Base-by-base conservation (phyloP, 495 filamentous ascomycete species). In the Neurospora sp. region DNA sequence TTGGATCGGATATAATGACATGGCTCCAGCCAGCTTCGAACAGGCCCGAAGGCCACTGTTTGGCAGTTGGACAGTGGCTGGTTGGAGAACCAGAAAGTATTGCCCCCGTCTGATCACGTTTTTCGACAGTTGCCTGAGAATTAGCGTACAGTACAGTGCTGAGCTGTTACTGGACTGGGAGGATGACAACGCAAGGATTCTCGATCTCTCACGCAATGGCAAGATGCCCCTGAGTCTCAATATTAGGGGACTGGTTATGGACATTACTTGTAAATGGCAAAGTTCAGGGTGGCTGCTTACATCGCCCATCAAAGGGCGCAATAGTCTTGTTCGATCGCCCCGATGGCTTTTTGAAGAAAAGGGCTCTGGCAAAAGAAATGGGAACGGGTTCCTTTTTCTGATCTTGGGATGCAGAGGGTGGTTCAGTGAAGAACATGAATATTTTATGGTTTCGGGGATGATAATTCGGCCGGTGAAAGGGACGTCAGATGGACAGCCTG, bases 101-200 rank as follows among this genome's bases (percentile, higher is more conserved):
- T 5, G 31, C 4, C 31, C 31, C 31, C 0, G 0, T 35, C 3
- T 0, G 7, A 1, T 48, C 5, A 8, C 5, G 12, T 1, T 45
- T 1, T 59, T 31, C 8, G 22, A 61, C 22, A 61, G 4, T 31
- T 31, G 10, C 22, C 4, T 61, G 5, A 61, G 22, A 10, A 61
- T 61, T 0, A 1, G 48, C 4, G 48, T 61, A 3, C 48, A 61
- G 1, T 61, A 27, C 6, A 61, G 48, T 3, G 2, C 5, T 10
- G 22, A 61, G 0, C 0, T 0, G 22, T 31, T 61, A 27, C 5
- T 61, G 2, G 12, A 61, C 12, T 61, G 48, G 48, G 48, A 61
- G 12, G 22, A 16, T 61, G 5, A 61, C 12, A 61, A 61, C 48
- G 1, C 20, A 3, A 61, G 5, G 22, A 61, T 61, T 16, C 48